Conservation (phyloP, 176 grass and related monocot genomes). For the Dactylis glomerata region DNA sequence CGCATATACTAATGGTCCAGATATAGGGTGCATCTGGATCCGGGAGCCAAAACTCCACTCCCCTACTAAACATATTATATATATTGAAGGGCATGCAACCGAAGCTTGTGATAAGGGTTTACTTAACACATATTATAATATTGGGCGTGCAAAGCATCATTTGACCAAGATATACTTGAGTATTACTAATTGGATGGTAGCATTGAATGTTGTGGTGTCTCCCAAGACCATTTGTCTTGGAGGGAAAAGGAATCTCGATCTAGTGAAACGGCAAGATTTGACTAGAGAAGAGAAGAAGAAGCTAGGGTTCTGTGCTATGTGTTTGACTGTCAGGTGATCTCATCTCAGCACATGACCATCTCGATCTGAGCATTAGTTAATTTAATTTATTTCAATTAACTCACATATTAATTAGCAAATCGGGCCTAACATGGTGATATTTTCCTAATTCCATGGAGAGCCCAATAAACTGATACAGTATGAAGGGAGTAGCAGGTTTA, state of each 20-base stretch:
- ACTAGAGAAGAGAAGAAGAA: conserved; percentile 24
- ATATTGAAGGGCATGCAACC: not conserved
- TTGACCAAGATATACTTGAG: conserved; percentile 27
- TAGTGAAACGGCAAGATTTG: conserved; percentile 19
- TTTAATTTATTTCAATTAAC: not conserved
- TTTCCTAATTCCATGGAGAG: no score
- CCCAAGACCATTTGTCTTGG: conserved; percentile 26
- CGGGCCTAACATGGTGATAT: no score
- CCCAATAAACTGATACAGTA: no score
- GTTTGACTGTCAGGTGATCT: conserved; percentile 31
- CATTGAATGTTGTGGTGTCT: conserved; percentile 32
- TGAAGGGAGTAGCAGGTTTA: no score
- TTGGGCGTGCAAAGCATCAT: not conserved
- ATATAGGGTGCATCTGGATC: no score
- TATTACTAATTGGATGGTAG: not conserved
- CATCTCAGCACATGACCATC: conserved; percentile 10
- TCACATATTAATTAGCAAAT: no score
- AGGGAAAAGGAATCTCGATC: conserved; percentile 41
- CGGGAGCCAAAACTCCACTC: no score
- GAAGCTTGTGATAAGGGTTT: not conserved
- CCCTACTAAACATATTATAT: not conserved
- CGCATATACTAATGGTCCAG: no score
- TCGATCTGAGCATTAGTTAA: not conserved
- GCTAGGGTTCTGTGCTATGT: conserved; percentile 1
- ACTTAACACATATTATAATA: not conserved